phyloP scores from a whole-genome alignment of 257 asterid genomes.

The Eustoma russellianum region DNA sequence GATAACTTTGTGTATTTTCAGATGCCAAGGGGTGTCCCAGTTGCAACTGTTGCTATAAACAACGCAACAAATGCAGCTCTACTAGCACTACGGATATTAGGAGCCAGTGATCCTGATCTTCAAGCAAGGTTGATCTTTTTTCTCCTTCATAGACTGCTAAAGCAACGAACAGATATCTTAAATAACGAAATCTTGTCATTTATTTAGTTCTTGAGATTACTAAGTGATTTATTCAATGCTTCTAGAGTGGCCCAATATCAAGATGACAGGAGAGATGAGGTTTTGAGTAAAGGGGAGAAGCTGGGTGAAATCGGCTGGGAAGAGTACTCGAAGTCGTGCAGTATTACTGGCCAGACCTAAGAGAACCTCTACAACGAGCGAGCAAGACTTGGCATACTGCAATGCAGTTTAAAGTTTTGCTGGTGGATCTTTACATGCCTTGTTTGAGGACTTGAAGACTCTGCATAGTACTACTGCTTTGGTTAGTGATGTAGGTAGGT shows the following conservation, averaged over 20 bases:
- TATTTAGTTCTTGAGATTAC: background rate
- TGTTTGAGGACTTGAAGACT: too few relatives aligned
- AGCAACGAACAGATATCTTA: too few relatives aligned
- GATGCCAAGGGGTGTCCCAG: slow-evolving; percentile 99
- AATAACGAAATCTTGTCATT: too few relatives aligned
- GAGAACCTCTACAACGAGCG: too few relatives aligned
- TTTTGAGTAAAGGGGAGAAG: slow-evolving; percentile 61
- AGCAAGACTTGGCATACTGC: too few relatives aligned
- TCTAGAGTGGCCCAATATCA: slow-evolving; percentile 78
- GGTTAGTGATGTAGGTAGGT: too few relatives aligned
- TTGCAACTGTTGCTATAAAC: slow-evolving; percentile 89
- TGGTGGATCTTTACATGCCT: too few relatives aligned
- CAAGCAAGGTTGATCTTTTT: slow-evolving; percentile 52
- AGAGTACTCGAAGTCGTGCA: slow-evolving; percentile 48
- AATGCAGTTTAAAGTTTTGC: too few relatives aligned
- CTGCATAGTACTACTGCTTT: too few relatives aligned
- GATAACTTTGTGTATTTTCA: slow-evolving; percentile 10
- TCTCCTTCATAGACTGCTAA: background rate
- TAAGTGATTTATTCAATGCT: background rate
- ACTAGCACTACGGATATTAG: slow-evolving; percentile 75
- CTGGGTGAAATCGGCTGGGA: slow-evolving; percentile 76
- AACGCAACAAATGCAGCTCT: slow-evolving; percentile 95
- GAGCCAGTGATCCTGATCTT: slow-evolving; percentile 58
- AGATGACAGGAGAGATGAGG: slow-evolving; percentile 82
- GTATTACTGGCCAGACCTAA: background rate